Conservation (phyloP, 352 stramenopile species). For the Blastocystis sp. region DNA sequence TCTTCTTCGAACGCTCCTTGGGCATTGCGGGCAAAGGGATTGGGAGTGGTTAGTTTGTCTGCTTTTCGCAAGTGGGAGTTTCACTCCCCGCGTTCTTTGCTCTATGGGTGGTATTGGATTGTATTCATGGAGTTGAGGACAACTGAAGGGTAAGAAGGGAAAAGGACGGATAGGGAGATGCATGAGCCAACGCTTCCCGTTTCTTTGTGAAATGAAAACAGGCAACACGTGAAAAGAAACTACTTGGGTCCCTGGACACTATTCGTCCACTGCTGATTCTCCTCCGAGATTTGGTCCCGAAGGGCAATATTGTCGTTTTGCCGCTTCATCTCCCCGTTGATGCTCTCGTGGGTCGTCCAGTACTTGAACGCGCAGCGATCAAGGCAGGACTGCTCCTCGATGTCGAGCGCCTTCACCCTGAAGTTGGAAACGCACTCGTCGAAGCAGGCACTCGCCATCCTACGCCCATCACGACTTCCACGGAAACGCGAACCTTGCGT, state of each 20-base stretch:
- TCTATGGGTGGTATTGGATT: too few relatives aligned
- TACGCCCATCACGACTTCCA: not conserved
- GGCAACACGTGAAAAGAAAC: too few relatives aligned
- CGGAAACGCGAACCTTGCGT: not conserved
- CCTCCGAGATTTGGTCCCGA: not conserved
- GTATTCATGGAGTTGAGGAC: too few relatives aligned
- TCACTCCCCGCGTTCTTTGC: too few relatives aligned
- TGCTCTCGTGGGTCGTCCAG: not conserved
- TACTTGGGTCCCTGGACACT: too few relatives aligned
- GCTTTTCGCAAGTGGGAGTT: too few relatives aligned
- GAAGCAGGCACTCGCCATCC: slow-evolving; percentile 30
- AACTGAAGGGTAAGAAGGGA: too few relatives aligned
- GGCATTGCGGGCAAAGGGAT: slow-evolving; percentile 41
- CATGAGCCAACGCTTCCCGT: too few relatives aligned
- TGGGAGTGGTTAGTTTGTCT: not conserved
- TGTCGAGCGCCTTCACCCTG: not conserved
- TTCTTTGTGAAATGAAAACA: too few relatives aligned
- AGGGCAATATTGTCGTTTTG: not conserved
- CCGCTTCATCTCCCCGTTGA: not conserved
- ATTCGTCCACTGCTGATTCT: not conserved
- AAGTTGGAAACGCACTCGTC: slow-evolving; percentile 41
- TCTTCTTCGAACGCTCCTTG: slow-evolving; percentile 46
- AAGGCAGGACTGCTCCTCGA: slow-evolving; percentile 36
- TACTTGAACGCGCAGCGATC: slow-evolving; percentile 58
- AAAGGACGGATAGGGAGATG: too few relatives aligned